These are phyloP conservation scores for Rhinocladiella similis DNA, from an alignment of 2,329 filamentous ascomycete genomes.

Conservation along the genomic window DNA sequence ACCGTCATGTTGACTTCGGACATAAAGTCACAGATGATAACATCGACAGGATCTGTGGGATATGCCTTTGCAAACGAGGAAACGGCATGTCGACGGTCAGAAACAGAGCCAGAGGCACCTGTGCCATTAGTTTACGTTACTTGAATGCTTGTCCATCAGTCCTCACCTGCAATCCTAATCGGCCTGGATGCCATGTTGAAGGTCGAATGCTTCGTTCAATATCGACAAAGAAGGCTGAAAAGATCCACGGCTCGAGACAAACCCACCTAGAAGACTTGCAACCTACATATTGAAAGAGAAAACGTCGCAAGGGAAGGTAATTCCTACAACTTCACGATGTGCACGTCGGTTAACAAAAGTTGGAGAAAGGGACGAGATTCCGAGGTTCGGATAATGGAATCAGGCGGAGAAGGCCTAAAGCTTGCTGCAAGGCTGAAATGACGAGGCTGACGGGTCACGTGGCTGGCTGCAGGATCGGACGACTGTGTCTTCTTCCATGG, in stretches of 20 bases:
- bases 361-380: constrained; percentile 15
- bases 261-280: background rate
- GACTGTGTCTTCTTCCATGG: no score
- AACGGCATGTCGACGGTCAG: constrained; percentile 48
- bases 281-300: background rate
- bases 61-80: constrained; percentile 43
- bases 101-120: constrained; percentile 47
- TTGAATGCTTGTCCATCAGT: background rate
- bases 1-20: constrained; percentile 55
- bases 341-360: constrained; percentile 4
- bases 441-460: background rate
- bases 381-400: constrained; percentile 10
- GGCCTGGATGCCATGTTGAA: constrained; percentile 17
- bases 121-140: background rate
- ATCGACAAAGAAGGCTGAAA: no score
- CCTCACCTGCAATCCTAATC: constrained; percentile 21
- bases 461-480: no score
- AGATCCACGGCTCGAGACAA: no score
- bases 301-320: background rate
- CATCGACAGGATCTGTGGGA: constrained; percentile 47
- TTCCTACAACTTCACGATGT: background rate
- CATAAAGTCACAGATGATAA: constrained; percentile 51
- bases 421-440: background rate
- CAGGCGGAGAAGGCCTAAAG: background rate
- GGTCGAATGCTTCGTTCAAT: no score